Conservation (phyloP, 768 basidiomycete species). For the Pisolithus microcarpus region DNA sequence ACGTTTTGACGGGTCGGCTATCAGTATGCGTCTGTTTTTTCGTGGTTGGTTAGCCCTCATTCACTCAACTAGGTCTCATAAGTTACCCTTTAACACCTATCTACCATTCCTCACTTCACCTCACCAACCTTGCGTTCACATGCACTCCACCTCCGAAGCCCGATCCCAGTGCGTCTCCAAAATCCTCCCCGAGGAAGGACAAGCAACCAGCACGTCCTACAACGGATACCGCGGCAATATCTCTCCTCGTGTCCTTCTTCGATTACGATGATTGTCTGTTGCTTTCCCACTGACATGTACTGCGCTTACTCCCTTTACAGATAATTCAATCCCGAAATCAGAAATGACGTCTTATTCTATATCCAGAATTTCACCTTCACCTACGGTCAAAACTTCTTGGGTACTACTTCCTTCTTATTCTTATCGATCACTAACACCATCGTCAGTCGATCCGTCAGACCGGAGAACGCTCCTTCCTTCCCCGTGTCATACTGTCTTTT, state of each 20-base stretch:
- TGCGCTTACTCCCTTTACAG: conserved; percentile 33
- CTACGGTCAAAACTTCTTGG: conserved; percentile 30
- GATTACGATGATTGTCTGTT: conserved; percentile 57
- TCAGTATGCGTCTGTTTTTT: conserved; percentile 31
- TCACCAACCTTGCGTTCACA: conserved; percentile 44
- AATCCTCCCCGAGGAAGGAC: conserved; percentile 23
- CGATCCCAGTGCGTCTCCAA: conserved; percentile 21
- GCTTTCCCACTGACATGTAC: conserved; percentile 19
- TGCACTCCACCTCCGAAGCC: conserved; percentile 27
- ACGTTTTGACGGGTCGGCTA: conserved; percentile 35
- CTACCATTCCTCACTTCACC: conserved; percentile 26
- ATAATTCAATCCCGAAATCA: conserved; percentile 32
- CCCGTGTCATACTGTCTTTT: conserved; percentile 41
- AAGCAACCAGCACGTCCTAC: conserved; percentile 13
- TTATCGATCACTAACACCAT: conserved; percentile 2
- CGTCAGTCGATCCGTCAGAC: conserved; percentile 17
- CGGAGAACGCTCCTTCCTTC: conserved; percentile 35
- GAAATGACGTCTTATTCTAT: conserved; percentile 26
- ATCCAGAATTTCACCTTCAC: conserved; percentile 25
- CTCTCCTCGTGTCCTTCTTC: conserved; percentile 47
- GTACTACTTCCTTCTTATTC: conserved; percentile 19
- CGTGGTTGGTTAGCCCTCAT: conserved; percentile 4
- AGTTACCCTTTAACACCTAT: conserved; percentile 42
- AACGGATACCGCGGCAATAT: conserved; percentile 30
- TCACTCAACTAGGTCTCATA: conserved; percentile 29